Evolutionary conservation across 345 rosid genomes (phyloP).

Genomic region (Linum usitatissimum): DNA sequence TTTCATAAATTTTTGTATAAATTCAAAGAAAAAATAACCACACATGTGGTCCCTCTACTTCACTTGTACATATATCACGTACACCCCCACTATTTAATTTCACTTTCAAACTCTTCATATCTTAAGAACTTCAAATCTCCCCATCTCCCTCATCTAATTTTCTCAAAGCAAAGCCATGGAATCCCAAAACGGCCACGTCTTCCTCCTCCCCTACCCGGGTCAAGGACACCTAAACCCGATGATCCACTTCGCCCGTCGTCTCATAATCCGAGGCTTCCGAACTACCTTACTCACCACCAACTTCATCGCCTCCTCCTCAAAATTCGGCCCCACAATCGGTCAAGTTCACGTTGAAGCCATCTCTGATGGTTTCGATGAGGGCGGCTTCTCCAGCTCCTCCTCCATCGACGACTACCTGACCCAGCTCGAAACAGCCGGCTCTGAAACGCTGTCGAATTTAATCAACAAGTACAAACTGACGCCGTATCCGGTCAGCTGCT

Average conservation of each 20-base stretch:
- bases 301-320: conserved; percentile 38
- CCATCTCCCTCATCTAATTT: too few relatives aligned
- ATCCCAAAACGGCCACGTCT: conserved; percentile 26
- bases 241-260: conserved; percentile 61
- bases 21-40: too few relatives aligned
- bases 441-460: conserved; percentile 36
- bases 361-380: conserved; percentile 62
- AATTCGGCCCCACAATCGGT: conserved; percentile 18
- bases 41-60: too few relatives aligned
- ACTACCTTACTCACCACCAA: conserved; percentile 62
- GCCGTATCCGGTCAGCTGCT: conserved; percentile 27
- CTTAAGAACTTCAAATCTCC: too few relatives aligned
- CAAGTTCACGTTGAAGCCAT: conserved; percentile 35
- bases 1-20: too few relatives aligned
- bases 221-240: conserved; percentile 84
- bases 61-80: too few relatives aligned
- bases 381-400: conserved; percentile 37
- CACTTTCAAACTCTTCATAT: too few relatives aligned
- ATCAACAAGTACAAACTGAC: conserved; percentile 29
- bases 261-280: conserved; percentile 51
- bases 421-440: conserved; percentile 38
- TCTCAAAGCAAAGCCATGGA: too few relatives aligned
- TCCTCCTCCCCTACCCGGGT: conserved; percentile 57
- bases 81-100: too few relatives aligned
- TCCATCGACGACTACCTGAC: conserved; percentile 26